Evolutionary conservation across 352 stramenopile species (phyloP), one percentile per base, ranked within the genome.

Genomic region (Pythium rishiriense): DNA sequence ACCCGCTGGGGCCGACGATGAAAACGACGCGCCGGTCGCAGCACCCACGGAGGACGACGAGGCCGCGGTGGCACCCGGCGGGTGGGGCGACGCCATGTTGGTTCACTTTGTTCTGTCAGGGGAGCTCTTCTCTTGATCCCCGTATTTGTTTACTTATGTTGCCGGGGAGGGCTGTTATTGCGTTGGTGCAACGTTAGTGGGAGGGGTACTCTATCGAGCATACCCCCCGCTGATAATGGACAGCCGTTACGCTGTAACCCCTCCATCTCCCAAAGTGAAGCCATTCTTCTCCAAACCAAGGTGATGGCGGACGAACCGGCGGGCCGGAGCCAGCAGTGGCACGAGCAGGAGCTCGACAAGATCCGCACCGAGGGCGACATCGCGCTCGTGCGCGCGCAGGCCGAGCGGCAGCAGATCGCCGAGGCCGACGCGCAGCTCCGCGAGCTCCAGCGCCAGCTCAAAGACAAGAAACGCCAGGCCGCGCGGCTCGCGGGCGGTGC

Each of bases 381-480:
- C 53, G 74, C 72, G 58, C 73, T 90, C 8, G 82, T 90, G 58
- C 79, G 77, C 26, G 70, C 74, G 42, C 81, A 90, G 54, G 93
- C 96, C 53, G 97, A 97, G 90, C 88, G 74, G 43, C 90, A 97
- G 58, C 97, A 94, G 53, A 81, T 96, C 59, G 62, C 69, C 8
- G 76, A 88, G 54, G 72, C 94, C 0, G 96, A 98, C 56, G 72
- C 73, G 33, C 78, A 90, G 60, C 86, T 98, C 73, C 83, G 91
- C n/a, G 69, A 90, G 61, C 84, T 91, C 22, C 86, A 96, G 55
- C 75, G 81, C 28, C 71, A 93, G 58, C 88, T 97, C 41, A 83
- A 96, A 52, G 85, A 90, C 0, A 88, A 87, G 64, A 92, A 97
- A 53, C 93, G 97, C 51, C 66, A 73, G 50, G 73, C 92, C 26